Conservation (phyloP, 2,329 filamentous ascomycete species). For the Ceratocystis papillata region DNA sequence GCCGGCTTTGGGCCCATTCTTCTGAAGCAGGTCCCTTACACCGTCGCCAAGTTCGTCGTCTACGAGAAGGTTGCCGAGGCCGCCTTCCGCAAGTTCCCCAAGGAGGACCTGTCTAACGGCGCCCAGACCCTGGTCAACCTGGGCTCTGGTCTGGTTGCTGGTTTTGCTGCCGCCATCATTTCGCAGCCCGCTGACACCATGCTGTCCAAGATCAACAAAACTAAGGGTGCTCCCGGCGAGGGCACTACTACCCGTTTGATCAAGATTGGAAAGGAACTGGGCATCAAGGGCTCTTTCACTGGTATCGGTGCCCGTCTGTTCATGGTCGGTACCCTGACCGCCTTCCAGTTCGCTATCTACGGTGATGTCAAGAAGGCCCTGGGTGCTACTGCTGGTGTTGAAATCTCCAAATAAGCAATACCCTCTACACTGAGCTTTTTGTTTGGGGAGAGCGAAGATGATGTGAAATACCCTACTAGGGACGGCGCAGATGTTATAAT, state of each 20-base stretch:
- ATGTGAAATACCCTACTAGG: conserved; percentile 8
- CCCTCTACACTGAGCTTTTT: not conserved
- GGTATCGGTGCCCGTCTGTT: conserved; percentile 65
- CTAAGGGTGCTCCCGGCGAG: conserved; percentile 75
- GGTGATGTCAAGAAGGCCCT: conserved; percentile 60
- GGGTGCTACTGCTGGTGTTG: conserved; percentile 64
- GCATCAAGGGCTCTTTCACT: conserved; percentile 63
- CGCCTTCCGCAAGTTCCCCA: conserved; percentile 59
- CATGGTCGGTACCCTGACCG: conserved; percentile 60
- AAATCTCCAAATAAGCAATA: conserved; percentile 45
- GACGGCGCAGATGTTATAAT: conserved; percentile 23
- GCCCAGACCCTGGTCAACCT: conserved; percentile 74
- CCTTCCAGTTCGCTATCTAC: conserved; percentile 83
- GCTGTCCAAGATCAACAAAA: conserved; percentile 95
- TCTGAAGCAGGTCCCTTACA: conserved; percentile 83
- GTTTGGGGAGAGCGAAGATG: not conserved
- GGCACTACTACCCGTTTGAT: conserved; percentile 67
- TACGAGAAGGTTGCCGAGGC: conserved; percentile 78
- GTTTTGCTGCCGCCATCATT: conserved; percentile 70
- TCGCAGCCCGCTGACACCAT: conserved; percentile 89
- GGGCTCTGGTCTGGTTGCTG: conserved; percentile 40
- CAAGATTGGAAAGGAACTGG: conserved; percentile 83
- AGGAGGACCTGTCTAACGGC: conserved; percentile 54
- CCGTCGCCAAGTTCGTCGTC: conserved; percentile 91
- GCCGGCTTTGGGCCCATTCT: conserved; percentile 80